A percentile compares a stretch with the other conserved stretches of the same genome.
These are phyloP conservation scores for Hyaloscypha hepaticicola DNA, from an alignment of 495 filamentous ascomycete genomes.

Conservation along the genomic window DNA sequence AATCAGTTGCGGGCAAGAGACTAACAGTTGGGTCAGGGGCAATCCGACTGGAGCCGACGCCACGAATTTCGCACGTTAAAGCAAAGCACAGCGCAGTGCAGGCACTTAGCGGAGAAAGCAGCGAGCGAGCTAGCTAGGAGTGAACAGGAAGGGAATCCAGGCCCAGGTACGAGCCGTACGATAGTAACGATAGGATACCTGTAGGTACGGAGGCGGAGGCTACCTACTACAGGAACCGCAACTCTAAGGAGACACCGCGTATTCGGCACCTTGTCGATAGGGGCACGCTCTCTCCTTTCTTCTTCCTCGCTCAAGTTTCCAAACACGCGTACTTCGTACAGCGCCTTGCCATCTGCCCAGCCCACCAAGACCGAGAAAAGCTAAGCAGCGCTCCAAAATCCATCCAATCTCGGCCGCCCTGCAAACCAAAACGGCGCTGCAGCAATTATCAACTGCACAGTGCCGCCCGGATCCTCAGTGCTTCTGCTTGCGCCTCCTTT, in stretches of 20 bases:
- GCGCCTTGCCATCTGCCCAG: not conserved
- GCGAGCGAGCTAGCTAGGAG: not conserved
- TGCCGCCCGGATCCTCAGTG: not conserved
- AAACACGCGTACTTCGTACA: no score
- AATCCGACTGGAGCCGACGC: not conserved
- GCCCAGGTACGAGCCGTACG: not conserved
- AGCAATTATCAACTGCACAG: not conserved
- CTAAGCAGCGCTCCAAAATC: not conserved
- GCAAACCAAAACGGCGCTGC: no score
- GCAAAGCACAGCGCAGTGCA: not conserved
- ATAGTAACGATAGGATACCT: no score
- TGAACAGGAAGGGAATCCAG: not conserved
- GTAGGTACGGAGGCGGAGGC: no score
- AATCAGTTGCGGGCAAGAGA: not conserved
- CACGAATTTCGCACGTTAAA: conserved; percentile 1
- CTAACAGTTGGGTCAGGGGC: not conserved
- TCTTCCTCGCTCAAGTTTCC: not conserved
- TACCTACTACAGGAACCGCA: no score
- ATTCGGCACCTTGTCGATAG: not conserved
- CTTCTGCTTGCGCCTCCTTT: not conserved
- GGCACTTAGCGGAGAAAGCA: not conserved
- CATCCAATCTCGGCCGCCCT: not conserved
- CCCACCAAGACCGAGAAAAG: no score
- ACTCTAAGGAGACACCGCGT: not conserved
- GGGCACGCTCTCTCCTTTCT: not conserved